Percentiles rank a stretch among this genome's conserved stretches.
phyloP scores from a whole-genome alignment of 2,329 filamentous ascomycete species.

The Cladosporium colombiae region DNA sequence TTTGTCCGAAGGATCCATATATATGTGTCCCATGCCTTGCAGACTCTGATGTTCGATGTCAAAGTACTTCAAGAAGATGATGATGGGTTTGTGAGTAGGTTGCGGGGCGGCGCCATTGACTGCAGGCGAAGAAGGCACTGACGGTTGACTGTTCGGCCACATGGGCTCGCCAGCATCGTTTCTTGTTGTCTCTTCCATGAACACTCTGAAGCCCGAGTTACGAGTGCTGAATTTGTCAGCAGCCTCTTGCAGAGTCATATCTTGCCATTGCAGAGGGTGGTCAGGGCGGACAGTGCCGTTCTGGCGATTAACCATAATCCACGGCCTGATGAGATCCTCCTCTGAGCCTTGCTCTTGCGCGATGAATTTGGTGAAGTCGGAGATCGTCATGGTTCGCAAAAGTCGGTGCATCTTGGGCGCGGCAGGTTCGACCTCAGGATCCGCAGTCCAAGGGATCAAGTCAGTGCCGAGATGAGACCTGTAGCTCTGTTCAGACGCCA shows the following conservation, averaged over 20 bases:
- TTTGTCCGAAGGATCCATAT: conserved; percentile 83
- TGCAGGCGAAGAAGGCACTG: conserved; percentile 44
- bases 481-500: conserved; percentile 82
- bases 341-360: conserved; percentile 70
- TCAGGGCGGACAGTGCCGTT: conserved; percentile 96
- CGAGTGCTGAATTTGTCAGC: conserved; percentile 68
- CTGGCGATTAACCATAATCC: conserved; percentile 98
- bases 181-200: conserved; percentile 77
- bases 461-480: conserved; percentile 80
- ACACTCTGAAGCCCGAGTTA: conserved; percentile 71
- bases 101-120: conserved; percentile 45
- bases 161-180: conserved; percentile 69
- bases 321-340: conserved; percentile 73
- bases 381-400: conserved; percentile 71
- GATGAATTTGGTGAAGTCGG: conserved; percentile 71
- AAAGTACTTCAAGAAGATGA: conserved; percentile 92
- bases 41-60: conserved; percentile 75
- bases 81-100: conserved; percentile 58
- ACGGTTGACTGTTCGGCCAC: conserved; percentile 68
- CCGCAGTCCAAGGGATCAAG: conserved; percentile 62
- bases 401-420: conserved; percentile 73
- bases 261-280: conserved; percentile 74
- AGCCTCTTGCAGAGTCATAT: conserved; percentile 68
- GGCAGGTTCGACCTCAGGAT: conserved; percentile 62
- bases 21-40: conserved; percentile 77